Base-by-base conservation (phyloP, 306 rosid species). In the Geum urbanum region DNA sequence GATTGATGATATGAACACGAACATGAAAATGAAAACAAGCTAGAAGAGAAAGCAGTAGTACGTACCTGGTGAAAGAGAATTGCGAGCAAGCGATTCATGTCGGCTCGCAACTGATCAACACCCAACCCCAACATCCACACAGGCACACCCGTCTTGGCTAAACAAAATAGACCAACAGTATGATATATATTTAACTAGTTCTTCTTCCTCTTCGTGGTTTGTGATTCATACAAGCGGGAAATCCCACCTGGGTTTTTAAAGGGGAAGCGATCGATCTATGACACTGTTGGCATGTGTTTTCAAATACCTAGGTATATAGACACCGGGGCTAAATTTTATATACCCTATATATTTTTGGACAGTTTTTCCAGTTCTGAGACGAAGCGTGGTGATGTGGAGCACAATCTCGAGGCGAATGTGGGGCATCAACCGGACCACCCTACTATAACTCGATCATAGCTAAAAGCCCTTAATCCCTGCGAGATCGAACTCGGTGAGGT, bases 81-180 rank as follows among this genome's bases (percentile, higher is more conserved):
- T 65, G 95, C 87, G 56, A 94, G 98, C 74, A 94, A 82, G 19
- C 97, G 98, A 77, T 88, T 94, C 98, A 94, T 90, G 80, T 90
- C 97, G 82, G 96, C 88, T 75, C 91, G 90, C 92, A 92, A 81
- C 78, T 87, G 88, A 80, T 88, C 97, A 65, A 81, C 81, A 66
- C 90, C 92, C 74, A 90, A 81, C 69, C 96, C 97, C 81, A 94
- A 91, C 96, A 94, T 81, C 94, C 96, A 94, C 91, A 90, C 58
- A 56, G 98, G 95, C 75, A 94, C 84, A 90, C 98, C 98, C 98
- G 98, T 94, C 77, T 94, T 94, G 96, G 70, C 94, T 75, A 67
- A 55, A 48, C 76, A 40, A 60, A 27, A 50, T 32, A 18, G 71
- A 69, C 67, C 57, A 19, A 16, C 54, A 12, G 46, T 16, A 6